Evolutionary conservation across 441 rosid genomes (phyloP), one percentile per base, ranked within the genome.

Genomic region (Gossypium trilobum): DNA sequence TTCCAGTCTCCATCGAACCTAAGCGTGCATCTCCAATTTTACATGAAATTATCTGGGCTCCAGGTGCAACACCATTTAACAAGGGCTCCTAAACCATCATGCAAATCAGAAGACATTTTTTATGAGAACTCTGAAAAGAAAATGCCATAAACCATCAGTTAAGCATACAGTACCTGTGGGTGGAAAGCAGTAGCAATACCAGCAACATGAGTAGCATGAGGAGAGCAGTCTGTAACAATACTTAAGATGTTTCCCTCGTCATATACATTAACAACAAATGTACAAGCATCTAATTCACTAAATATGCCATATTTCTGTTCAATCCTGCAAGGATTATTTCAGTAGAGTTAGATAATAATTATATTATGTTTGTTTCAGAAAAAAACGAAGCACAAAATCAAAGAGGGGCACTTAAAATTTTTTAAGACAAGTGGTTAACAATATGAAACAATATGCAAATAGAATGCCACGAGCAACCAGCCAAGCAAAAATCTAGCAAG

Each of bases 1-100:
- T 92, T 79, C 98, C 99, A n/a, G 99, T 95, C 85, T 92, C 98
- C 99, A 92, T 92, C 68, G 98, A 95, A 64, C 91, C 99, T 78
- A 95, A 81, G 74, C 98, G 95, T 0, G 97, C 77, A 75, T 92
- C 99, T 72, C 99, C 99, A 82, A 95, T 92, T 89, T 95, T 95
- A 80, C 99, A 95, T 52, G 99, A 95, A 85, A 95, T 87, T 73
- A 95, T 46, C 46, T 95, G 98, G 61, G 99, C 98, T 76, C 99
- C 99, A 71, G 99, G 99, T 74, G 99, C 98, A 79, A 95, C 83
- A 73, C 99, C 99, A 84, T 92, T 95, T 79, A 95, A 75, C 76
- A 95, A 81, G 50, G 92, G 87, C 85, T 92, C 98, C 98, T 95
- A 77, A 75, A 75, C 46, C 73, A 65, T 39, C 54, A 61, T 48